Evolutionary conservation across 2,329 filamentous ascomycete species (phyloP).

Genomic region (Ascosphaera acerosa): DNA sequence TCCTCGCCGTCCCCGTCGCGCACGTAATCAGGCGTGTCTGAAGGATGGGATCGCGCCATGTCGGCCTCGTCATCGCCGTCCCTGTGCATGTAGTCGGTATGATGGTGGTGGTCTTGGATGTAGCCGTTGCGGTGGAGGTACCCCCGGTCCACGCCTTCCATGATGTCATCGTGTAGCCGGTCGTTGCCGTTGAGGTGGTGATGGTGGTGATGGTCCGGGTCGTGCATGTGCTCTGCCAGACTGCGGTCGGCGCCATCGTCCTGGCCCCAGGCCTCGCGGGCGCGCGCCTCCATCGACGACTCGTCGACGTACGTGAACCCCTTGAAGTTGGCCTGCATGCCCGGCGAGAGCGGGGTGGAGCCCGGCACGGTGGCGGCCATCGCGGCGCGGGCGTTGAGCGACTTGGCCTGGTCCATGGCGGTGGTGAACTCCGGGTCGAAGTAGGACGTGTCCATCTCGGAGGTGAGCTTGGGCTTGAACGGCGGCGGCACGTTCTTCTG

Average conservation of each 20-base stretch:
- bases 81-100: constrained; percentile 20
- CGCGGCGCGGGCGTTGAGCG: constrained; percentile 73
- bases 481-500: constrained; percentile 88
- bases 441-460: constrained; percentile 87
- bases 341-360: constrained; percentile 78
- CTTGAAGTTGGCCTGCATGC: constrained; percentile 93
- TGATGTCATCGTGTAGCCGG: constrained; percentile 19
- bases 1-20: no score
- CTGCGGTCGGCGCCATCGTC: neutral
- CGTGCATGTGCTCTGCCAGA: neutral
- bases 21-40: no score
- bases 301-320: constrained; percentile 99
- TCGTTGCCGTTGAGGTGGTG: constrained; percentile 14
- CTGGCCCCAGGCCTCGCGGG: neutral
- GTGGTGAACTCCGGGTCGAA: constrained; percentile 98
- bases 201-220: no score
- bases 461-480: constrained; percentile 94
- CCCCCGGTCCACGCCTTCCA: constrained; percentile 11
- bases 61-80: constrained; percentile 15
- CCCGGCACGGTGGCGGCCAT: constrained; percentile 63
- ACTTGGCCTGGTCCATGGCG: constrained; percentile 62
- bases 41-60: no score
- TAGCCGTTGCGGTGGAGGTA: no score
- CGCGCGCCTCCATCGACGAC: constrained; percentile 67
- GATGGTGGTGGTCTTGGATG: constrained; percentile 14